Conservation (phyloP, 305 asterid genomes). For the Fraxinus paxiana region DNA sequence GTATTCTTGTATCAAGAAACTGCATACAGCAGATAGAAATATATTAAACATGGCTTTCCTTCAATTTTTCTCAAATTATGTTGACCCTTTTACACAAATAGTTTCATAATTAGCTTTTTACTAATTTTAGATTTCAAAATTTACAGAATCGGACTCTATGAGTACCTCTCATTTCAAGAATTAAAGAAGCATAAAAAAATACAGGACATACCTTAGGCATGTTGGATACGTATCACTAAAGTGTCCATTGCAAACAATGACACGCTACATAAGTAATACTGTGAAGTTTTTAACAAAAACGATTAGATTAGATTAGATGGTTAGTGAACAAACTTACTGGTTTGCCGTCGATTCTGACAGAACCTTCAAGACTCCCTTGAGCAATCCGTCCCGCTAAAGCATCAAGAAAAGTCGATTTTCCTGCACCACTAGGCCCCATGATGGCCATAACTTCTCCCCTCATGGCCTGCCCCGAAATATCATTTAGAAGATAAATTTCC, state of each 20-base stretch:
- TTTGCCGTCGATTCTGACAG: slow-evolving; percentile 77
- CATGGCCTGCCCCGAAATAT: slow-evolving; percentile 78
- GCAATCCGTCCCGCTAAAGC: slow-evolving; percentile 88
- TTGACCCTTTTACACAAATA: background rate
- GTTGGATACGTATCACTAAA: background rate
- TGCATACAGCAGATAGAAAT: background rate
- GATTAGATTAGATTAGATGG: background rate
- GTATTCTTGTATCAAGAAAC: background rate
- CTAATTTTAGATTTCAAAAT: background rate
- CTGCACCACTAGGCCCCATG: slow-evolving; percentile 93
- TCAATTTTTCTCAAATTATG: background rate
- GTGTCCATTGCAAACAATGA: background rate
- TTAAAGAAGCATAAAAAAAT: background rate
- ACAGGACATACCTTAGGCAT: background rate
- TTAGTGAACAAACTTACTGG: slow-evolving; percentile 33
- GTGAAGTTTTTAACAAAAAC: background rate
- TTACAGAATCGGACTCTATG: background rate
- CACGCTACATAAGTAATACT: background rate
- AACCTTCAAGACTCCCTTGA: slow-evolving; percentile 82
- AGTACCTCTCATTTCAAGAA: background rate
- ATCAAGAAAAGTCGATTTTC: slow-evolving; percentile 81
- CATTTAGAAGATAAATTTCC: slow-evolving; percentile 68
- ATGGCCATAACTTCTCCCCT: slow-evolving; percentile 80
- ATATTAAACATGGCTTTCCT: background rate
- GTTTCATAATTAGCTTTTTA: background rate